These are phyloP conservation scores for Aspergillus carbonarius DNA, from an alignment of 2,329 filamentous ascomycete species.

Conservation along the genomic window DNA sequence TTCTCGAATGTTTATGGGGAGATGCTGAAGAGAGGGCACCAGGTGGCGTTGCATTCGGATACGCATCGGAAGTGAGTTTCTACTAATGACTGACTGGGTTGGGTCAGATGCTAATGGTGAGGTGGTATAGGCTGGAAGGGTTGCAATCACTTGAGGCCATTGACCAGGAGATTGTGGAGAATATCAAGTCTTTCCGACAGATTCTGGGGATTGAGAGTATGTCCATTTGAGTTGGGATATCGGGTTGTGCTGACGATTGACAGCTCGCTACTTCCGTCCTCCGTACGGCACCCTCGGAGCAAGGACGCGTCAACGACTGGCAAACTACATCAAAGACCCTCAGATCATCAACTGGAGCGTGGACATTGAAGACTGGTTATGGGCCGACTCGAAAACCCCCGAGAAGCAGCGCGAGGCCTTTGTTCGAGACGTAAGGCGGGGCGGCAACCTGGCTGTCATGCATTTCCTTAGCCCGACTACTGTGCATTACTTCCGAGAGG, in stretches of 20 bases:
- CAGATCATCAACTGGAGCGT: constrained; percentile 68
- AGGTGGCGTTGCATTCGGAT: constrained; percentile 67
- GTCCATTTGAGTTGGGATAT: not conserved
- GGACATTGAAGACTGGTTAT: constrained; percentile 70
- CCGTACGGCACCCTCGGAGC: constrained; percentile 69
- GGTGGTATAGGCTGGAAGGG: constrained; percentile 35
- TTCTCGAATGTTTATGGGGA: constrained; percentile 64
- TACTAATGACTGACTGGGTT: not conserved
- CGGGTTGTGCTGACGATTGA: constrained; percentile 1
- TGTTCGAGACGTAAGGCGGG: constrained; percentile 60
- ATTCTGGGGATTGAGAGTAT: constrained; percentile 36
- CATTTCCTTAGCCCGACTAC: constrained; percentile 67
- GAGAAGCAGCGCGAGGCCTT: constrained; percentile 68
- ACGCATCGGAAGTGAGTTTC: constrained; percentile 60
- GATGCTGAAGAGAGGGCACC: constrained; percentile 63
- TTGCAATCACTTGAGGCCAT: constrained; percentile 33
- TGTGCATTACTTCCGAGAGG: constrained; percentile 62
- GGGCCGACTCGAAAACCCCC: constrained; percentile 61
- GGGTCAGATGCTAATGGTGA: not conserved
- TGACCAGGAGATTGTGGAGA: constrained; percentile 38
- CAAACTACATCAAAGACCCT: constrained; percentile 51
- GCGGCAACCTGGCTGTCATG: constrained; percentile 66
- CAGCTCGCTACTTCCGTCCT: constrained; percentile 63
- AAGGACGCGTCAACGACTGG: constrained; percentile 63
- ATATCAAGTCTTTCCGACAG: constrained; percentile 32